Evolutionary conservation across 2,329 filamentous ascomycete genomes (phyloP), one percentile per base, ranked within the genome.

Genomic region (Alternaria triticimaculans): DNA sequence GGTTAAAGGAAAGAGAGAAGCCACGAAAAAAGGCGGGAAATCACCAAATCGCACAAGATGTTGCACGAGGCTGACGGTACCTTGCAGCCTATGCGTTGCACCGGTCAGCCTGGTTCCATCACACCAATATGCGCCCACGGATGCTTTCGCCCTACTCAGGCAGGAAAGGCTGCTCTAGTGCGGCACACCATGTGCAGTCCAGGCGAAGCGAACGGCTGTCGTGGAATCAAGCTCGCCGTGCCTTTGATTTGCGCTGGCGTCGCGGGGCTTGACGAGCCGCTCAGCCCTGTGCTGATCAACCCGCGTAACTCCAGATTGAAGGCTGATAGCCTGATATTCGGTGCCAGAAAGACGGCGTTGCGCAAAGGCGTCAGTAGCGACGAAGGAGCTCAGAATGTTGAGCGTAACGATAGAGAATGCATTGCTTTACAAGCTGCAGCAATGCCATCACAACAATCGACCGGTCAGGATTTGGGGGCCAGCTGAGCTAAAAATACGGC

Each of bases 401-500:
- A 28, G 48, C 37, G 20, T 44, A 4, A 45, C 18, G 18, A 44
- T n/a, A 21, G 14, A 21, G 14, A 46, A 46, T 6, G 26, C 9
- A 18, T 15, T 2, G 26, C 6, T 14, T 28, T 21, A 10, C 50
- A 23, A 11, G n/a, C 4, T 14, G 30, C 46, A 15, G 28, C 60
- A 9, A 55, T 45, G 37, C 43, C 9, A 26, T 33, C 37, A 33
- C 18, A 51, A 37, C 44, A 21, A 33, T 33, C 33, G 23, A 9
- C 21, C 37, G 21, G 15, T 30, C 43, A 46, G 23, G n/a, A 10
- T 43, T 53, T 25, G 63, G 23, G 55, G 57, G 54, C 55, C 51
- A 62, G 61, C 45, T 56, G 59, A 62, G 65, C 67, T 68, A 69
- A 65, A 65, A 63, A 71, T 66, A 66, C 64, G 57, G 55, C 57